Evolutionary conservation across 345 rosid species (phyloP).

Genomic region (Euphorbia lathyris): DNA sequence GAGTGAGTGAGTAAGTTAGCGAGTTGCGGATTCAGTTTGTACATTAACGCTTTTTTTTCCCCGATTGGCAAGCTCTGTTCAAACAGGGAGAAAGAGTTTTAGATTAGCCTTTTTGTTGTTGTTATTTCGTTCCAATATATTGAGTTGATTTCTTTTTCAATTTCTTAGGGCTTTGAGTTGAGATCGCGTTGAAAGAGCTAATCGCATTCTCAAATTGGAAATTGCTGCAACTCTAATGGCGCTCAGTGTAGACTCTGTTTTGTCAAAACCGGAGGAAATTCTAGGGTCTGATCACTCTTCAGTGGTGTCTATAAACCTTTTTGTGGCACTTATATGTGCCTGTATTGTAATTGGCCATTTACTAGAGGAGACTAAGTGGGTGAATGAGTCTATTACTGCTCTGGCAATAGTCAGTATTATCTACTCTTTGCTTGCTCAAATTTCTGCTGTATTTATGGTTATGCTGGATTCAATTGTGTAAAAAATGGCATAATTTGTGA

Average conservation of each 20-base stretch:
- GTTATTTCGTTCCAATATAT: background rate
- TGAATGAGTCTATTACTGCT: slow-evolving; percentile 94
- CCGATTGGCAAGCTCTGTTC: too few relatives aligned
- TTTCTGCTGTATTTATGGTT: background rate
- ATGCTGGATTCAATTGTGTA: background rate
- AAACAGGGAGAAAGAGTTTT: too few relatives aligned
- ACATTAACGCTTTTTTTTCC: background rate
- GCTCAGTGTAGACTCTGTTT: background rate
- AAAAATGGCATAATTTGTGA: background rate
- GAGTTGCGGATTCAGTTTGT: background rate
- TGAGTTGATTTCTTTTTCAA: background rate
- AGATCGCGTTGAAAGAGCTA: background rate
- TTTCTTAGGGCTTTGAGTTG: background rate
- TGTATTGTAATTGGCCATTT: slow-evolving; percentile 87
- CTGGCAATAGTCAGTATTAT: slow-evolving; percentile 63
- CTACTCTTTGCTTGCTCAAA: background rate
- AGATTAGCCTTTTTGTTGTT: background rate
- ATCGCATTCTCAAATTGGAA: background rate
- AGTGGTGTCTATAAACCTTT: slow-evolving; percentile 81
- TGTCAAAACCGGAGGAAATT: slow-evolving; percentile 10
- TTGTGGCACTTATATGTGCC: slow-evolving; percentile 79
- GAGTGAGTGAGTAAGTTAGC: background rate
- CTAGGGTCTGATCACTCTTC: slow-evolving; percentile 64
- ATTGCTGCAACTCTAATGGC: slow-evolving; percentile 8
- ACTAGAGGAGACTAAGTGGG: slow-evolving; percentile 81